Evolutionary conservation across 352 stramenopile genomes (phyloP).

Genomic region (Phytopythium aichiense): DNA sequence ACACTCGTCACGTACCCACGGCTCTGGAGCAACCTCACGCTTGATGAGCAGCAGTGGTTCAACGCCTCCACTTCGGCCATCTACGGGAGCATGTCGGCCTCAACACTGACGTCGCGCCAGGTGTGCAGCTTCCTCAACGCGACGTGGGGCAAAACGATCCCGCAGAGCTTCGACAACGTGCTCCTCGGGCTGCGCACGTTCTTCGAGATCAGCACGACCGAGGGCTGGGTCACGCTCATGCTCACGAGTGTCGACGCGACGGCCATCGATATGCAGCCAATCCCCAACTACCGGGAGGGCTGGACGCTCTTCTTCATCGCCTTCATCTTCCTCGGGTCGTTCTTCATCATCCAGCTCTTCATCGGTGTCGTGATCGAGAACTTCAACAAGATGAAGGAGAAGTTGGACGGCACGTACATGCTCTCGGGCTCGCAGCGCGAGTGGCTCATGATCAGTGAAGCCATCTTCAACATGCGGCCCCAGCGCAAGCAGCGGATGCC

Average conservation of each 20-base stretch:
- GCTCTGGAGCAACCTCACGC: slow-evolving; percentile 39
- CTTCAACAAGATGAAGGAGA: slow-evolving; percentile 80
- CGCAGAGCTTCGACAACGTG: slow-evolving; percentile 82
- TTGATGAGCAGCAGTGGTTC: slow-evolving; percentile 40
- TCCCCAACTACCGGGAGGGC: slow-evolving; percentile 54
- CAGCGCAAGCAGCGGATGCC: slow-evolving; percentile 43
- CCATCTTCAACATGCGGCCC: slow-evolving; percentile 34
- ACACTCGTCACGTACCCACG: slow-evolving; percentile 39
- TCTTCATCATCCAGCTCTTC: slow-evolving; percentile 92
- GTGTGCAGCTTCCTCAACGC: slow-evolving; percentile 39
- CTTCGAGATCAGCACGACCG: slow-evolving; percentile 90
- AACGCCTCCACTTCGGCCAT: slow-evolving; percentile 7
- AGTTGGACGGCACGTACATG: slow-evolving; percentile 51
- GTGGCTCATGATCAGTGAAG: slow-evolving; percentile 65
- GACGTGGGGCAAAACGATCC: slow-evolving; percentile 43
- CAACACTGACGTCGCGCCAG: slow-evolving; percentile 30
- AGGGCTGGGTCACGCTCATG: slow-evolving; percentile 88
- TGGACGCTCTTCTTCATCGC: slow-evolving; percentile 86
- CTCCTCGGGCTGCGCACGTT: slow-evolving; percentile 50
- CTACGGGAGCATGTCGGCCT: slow-evolving; percentile 7
- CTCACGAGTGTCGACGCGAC: slow-evolving; percentile 79
- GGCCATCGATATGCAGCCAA: slow-evolving; percentile 87
- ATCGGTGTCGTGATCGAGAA: slow-evolving; percentile 91
- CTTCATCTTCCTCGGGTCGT: slow-evolving; percentile 86
- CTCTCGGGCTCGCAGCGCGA: slow-evolving; percentile 73